Evolutionary conservation across 73 alveolate genomes (phyloP).

Genomic region (Loxodes magnus): DNA sequence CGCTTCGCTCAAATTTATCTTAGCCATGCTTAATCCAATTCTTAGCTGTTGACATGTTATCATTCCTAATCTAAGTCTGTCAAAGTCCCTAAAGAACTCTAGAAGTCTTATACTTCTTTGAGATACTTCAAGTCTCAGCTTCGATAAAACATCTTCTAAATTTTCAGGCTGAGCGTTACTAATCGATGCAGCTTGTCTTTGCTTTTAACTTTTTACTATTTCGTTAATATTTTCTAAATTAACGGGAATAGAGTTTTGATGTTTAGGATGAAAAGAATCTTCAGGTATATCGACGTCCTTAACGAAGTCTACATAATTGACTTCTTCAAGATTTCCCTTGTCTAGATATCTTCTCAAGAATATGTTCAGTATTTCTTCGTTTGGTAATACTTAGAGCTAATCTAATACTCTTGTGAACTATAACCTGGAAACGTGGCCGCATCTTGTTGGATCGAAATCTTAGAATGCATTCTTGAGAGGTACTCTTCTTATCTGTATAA

Average conservation of each 20-base stretch:
- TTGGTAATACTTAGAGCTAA: constrained; percentile 53
- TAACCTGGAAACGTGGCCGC: constrained; percentile 68
- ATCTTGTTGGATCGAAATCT: constrained; percentile 68
- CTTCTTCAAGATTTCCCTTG: constrained; percentile 84
- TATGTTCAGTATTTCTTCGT: constrained; percentile 43
- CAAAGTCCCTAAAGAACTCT: constrained; percentile 92
- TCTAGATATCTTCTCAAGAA: constrained; percentile 70
- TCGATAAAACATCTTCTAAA: constrained; percentile 76
- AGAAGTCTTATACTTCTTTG: constrained; percentile 66
- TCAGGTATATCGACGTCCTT: constrained; percentile 74
- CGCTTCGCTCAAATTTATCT: constrained; percentile 60
- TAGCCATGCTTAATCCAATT: constrained; percentile 85
- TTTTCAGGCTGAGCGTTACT: constrained; percentile 61
- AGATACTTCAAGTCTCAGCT: constrained; percentile 57
- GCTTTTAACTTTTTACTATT: no score
- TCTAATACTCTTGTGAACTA: constrained; percentile 71
- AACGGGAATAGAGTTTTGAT: no score
- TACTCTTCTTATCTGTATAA: constrained; percentile 53
- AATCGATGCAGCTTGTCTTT: constrained; percentile 32
- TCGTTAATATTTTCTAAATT: no score
- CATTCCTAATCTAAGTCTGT: constrained; percentile 80
- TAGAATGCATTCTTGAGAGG: constrained; percentile 65
- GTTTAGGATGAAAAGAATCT: constrained; percentile 54
- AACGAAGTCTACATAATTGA: constrained; percentile 76
- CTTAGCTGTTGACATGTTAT: constrained; percentile 73